Base-by-base conservation (phyloP, 257 asterid species). In the Linderniella brevidens region DNA sequence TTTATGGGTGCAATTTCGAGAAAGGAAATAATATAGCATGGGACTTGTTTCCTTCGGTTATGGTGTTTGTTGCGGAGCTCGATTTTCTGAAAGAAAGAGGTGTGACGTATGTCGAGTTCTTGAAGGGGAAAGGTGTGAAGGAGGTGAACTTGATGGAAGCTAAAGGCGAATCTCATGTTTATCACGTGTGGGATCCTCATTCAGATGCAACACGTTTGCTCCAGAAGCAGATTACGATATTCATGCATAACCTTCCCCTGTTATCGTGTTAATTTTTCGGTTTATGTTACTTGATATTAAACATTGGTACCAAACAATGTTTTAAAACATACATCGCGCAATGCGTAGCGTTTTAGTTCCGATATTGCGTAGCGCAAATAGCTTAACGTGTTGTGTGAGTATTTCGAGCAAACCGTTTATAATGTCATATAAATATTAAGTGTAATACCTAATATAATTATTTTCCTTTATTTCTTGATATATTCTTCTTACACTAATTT, bases 81-180 rank as follows among this genome's bases (percentile, higher is more conserved):
- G 94, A 86, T 60, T 82, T 82, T 58, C 65, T 79, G 80, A 82
- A 64, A 52, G 94, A 86, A 67, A 82, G 85, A 20, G 97, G 93
- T 17, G 85, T 67, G 0, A 60, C 46, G 64, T 77, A 86, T 62
- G 77, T 53, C 0, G 78, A 73, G 17, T 82, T 70, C 20, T 58
- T 77, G 77, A 54, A 63, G 61, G 55, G 39, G 20, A 75, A 68
- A 52, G 79, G 92, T 6, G 87, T 75, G 54, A 50, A 46, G 59
- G 46, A 35, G 17, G 96, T 77, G 71, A 65, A 59, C 29, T 18
- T 82, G 62, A 63, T 76, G 0, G 90, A 82, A 53, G 76, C 84
- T 1, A 62, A 74, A 49, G 75, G 46, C 0, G 82, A 82, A 52
- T 11, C 56, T 1, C 96, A 86, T 41, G 84, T 79, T 16, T 79